Evolutionary conservation across 805 yeast species (phyloP).

Genomic region (Kazachstania kunashirensis): DNA sequence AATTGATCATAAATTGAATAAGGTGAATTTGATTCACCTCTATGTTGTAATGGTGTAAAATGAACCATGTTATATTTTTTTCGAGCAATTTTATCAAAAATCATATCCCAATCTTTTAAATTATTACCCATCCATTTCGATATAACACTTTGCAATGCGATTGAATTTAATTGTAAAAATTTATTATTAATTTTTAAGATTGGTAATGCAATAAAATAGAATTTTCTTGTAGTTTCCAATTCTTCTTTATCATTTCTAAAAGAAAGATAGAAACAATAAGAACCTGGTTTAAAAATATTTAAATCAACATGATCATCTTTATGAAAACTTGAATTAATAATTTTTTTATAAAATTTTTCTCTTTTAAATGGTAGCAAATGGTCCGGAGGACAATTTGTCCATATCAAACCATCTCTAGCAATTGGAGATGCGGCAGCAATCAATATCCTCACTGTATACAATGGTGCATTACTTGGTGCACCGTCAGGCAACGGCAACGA

Average conservation of each 20-base stretch:
- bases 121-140: constrained; percentile 84
- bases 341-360: constrained; percentile 40
- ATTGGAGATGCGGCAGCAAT: constrained; percentile 70
- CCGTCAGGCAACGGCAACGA: constrained; percentile 31
- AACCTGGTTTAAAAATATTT: constrained; percentile 62
- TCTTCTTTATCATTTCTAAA: constrained; percentile 36
- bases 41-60: constrained; percentile 83
- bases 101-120: constrained; percentile 63
- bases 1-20: constrained; percentile 86
- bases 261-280: constrained; percentile 63
- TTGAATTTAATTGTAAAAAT: constrained; percentile 62
- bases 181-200: constrained; percentile 47
- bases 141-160: constrained; percentile 74
- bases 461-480: constrained; percentile 33
- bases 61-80: constrained; percentile 95
- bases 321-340: constrained; percentile 50
- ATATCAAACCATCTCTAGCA: constrained; percentile 58
- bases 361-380: constrained; percentile 43
- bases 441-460: constrained; percentile 46
- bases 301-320: constrained; percentile 53
- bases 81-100: constrained; percentile 48
- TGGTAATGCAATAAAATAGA: constrained; percentile 75
- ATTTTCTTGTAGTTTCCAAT: constrained; percentile 44
- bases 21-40: constrained; percentile 90
- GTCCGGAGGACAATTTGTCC: constrained; percentile 60